Conservation (phyloP, 257 asterid genomes). For the Primulina tabacum region DNA sequence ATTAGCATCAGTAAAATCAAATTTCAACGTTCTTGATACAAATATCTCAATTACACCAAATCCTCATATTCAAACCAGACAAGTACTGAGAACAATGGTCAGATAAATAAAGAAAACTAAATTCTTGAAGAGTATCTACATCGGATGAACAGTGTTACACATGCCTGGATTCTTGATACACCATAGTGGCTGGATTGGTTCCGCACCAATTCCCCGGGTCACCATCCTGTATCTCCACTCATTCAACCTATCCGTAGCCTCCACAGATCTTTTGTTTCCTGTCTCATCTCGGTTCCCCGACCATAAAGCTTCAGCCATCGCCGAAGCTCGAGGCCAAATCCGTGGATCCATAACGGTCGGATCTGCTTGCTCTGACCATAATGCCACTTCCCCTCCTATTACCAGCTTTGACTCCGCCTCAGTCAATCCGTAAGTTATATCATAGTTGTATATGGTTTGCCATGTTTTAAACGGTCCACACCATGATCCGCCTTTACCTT, state of each 20-base stretch:
- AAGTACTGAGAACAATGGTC: not conserved
- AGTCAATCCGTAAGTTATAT: conserved; percentile 59
- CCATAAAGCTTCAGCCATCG: conserved; percentile 83
- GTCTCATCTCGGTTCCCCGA: conserved; percentile 70
- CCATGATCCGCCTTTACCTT: conserved; percentile 85
- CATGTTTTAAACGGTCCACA: conserved; percentile 92
- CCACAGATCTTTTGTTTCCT: conserved; percentile 73
- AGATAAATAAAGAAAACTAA: not conserved
- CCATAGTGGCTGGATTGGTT: conserved; percentile 98
- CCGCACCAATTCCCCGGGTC: conserved; percentile 69
- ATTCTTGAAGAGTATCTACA: conserved; percentile 11
- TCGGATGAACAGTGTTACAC: conserved; percentile 64
- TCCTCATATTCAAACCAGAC: not conserved
- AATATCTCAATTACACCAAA: not conserved
- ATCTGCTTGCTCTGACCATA: conserved; percentile 98
- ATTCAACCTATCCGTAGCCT: conserved; percentile 75
- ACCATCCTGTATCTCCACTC: conserved; percentile 95
- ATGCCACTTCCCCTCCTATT: conserved; percentile 81
- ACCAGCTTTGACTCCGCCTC: conserved; percentile 60
- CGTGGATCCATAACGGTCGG: conserved; percentile 72
- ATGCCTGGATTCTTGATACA: conserved; percentile 79
- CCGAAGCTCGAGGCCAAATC: conserved; percentile 87
- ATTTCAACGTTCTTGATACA: not conserved
- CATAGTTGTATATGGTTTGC: conserved; percentile 82
- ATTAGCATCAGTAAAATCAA: conserved; percentile 13